Base-by-base conservation (phyloP, 2,329 filamentous ascomycete species). In the Neopestalotiopsis rosae region DNA sequence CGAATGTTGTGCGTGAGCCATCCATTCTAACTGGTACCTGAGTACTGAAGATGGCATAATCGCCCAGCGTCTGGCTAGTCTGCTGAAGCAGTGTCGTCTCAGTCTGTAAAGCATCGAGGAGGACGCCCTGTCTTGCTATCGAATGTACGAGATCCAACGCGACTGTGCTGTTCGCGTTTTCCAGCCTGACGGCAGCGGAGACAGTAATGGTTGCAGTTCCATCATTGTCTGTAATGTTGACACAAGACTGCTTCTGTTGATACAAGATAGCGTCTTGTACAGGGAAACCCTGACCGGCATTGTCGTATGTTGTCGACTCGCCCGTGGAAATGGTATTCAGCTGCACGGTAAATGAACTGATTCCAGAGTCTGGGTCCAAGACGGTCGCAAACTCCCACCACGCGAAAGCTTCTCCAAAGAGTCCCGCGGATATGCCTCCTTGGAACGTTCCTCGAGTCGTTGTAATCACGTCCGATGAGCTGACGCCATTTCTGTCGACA, bases 321-420 rank as follows among this genome's bases (percentile, higher is more conserved):
- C 75, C 76, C 9, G 68, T 76, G 0, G 75, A 76, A 20, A 72
- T 69, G 5, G 71, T 74, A 10, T 68, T 73, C 42, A 77, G 49
- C 49, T 77, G 71, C 12, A 81, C 74, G 69, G 74, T 67, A 67
- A 81, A 80, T 61, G 73, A 77, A 70, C 73, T 75, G 69, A 80
- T 76, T 3, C 78, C 77, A 0, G 69, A 71, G n/a, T 65, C 68
- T 38, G 70, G 67, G 40, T 74, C 68, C 13, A 81, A 52, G 5
- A 69, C 49, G 4, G 74, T 72, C 2, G 69, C 66, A 63, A 79
- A 81, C 67, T 78, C 73, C 67, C 73, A 81, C 71, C 73, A 80
- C 0, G 70, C 63, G 58, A 81, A 81, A 0, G 5, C 32, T 62
- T 78, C 75, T 1, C 70, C 65, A 58, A 75, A 74, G 5, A 76